Evolutionary conservation across 768 basidiomycete genomes (phyloP).

Genomic region (Trichaptum fuscoviolaceum): DNA sequence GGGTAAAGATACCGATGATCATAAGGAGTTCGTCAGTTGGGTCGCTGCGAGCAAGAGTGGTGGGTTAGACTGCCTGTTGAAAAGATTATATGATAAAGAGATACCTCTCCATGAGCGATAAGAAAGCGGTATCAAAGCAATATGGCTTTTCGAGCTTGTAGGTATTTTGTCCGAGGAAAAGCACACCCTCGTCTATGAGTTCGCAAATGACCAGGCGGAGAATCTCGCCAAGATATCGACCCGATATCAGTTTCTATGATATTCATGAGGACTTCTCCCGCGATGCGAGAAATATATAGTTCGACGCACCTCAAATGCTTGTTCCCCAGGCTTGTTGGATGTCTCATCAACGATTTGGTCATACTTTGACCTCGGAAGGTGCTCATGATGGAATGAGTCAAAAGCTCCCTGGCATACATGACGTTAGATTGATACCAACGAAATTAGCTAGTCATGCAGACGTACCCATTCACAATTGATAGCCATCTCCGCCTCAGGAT

Average conservation of each 20-base stretch:
- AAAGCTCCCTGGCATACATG: slow-evolving; percentile 73
- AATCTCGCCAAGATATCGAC: slow-evolving; percentile 94
- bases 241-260: slow-evolving; percentile 88
- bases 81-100: slow-evolving; percentile 8
- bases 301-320: slow-evolving; percentile 76
- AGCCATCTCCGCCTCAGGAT: slow-evolving; percentile 66
- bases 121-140: slow-evolving; percentile 92
- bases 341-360: slow-evolving; percentile 87
- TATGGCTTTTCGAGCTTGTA: slow-evolving; percentile 96
- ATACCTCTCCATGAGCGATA: slow-evolving; percentile 94
- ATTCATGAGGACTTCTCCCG: slow-evolving; percentile 7
- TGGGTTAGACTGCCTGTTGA: not conserved
- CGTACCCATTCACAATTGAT: slow-evolving; percentile 98
- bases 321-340: slow-evolving; percentile 96
- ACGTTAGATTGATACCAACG: slow-evolving; percentile 2
- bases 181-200: slow-evolving; percentile 92
- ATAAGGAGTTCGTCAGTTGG: slow-evolving; percentile 95
- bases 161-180: slow-evolving; percentile 97
- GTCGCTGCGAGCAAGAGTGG: slow-evolving; percentile 52
- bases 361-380: slow-evolving; percentile 93
- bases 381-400: slow-evolving; percentile 91
- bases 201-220: slow-evolving; percentile 92
- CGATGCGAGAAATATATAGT: slow-evolving; percentile 1
- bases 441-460: slow-evolving; percentile 4
- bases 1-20: slow-evolving; percentile 94